These are phyloP conservation scores for Candida montana DNA, from an alignment of 805 yeast genomes.

Conservation along the genomic window DNA sequence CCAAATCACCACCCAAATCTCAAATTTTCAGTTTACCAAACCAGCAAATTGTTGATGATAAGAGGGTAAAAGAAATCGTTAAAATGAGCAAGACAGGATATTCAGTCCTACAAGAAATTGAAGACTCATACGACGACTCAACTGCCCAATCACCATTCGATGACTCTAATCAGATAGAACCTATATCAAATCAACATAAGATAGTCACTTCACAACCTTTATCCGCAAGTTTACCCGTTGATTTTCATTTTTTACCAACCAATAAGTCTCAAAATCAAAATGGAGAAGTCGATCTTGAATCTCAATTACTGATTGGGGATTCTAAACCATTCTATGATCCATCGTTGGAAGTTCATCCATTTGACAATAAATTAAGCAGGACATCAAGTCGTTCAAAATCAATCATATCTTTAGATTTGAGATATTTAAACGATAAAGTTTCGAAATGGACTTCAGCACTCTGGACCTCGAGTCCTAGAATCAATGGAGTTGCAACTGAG, in stretches of 20 bases:
- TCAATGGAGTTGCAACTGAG: conserved; percentile 28
- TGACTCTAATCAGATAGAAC: not conserved
- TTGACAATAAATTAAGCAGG: conserved; percentile 7
- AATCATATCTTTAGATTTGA: conserved; percentile 21
- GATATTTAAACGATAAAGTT: conserved; percentile 18
- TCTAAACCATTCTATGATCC: not conserved
- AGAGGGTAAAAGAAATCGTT: too few relatives aligned
- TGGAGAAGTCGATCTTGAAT: conserved; percentile 1
- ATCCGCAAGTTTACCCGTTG: conserved; percentile 13
- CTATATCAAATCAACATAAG: conserved; percentile 1
- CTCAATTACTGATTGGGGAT: conserved; percentile 1
- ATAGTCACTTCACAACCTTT: conserved; percentile 8
- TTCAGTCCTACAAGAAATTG: not conserved
- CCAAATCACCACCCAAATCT: too few relatives aligned
- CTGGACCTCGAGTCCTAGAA: conserved; percentile 22
- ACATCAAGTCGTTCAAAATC: conserved; percentile 17
- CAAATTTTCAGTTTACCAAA: too few relatives aligned
- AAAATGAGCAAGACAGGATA: conserved; percentile 1
- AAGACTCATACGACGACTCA: not conserved
- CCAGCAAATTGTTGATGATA: too few relatives aligned
- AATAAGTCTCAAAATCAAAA: too few relatives aligned
- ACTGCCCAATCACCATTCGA: not conserved
- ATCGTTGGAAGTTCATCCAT: not conserved
- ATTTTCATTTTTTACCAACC: not conserved
- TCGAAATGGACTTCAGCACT: conserved; percentile 25